phyloP scores from a whole-genome alignment of 176 grass and related monocot species.

The Otatea glauca region DNA sequence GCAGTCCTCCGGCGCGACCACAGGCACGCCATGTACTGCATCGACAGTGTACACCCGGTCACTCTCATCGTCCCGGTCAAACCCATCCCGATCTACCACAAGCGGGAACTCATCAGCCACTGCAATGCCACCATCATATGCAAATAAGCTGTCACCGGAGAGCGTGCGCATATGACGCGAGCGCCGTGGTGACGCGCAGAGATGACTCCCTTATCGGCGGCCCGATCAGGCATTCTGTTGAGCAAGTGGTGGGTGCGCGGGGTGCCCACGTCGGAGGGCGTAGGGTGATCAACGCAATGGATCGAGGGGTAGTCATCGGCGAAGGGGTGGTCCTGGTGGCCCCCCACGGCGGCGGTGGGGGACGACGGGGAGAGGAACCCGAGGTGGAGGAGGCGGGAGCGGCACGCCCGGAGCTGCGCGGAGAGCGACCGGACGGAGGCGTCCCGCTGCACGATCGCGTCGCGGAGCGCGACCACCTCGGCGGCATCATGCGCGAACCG shows the following conservation, averaged over 20 bases:
- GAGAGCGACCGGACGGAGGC: conserved; percentile 38
- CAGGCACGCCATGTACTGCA: conserved; percentile 56
- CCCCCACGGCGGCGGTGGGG: background rate
- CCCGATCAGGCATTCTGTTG: conserved; percentile 41
- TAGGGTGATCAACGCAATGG: background rate
- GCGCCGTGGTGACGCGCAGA: conserved; percentile 32
- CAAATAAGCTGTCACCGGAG: conserved; percentile 35
- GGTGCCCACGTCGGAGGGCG: conserved; percentile 37
- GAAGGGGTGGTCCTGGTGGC: background rate
- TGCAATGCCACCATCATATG: background rate
- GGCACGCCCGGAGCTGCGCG: conserved; percentile 41
- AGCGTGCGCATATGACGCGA: conserved; percentile 16
- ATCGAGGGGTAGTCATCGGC: conserved; percentile 20
- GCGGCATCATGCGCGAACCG: conserved; percentile 65
- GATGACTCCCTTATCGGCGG: conserved; percentile 20
- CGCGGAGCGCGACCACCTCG: conserved; percentile 46
- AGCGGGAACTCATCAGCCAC: conserved; percentile 46
- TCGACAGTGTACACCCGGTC: conserved; percentile 73
- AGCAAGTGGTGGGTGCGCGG: conserved; percentile 53
- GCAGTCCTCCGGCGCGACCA: conserved; percentile 40
- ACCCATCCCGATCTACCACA: conserved; percentile 5
- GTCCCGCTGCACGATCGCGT: conserved; percentile 51
- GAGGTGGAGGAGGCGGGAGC: conserved; percentile 52
- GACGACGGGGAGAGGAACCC: conserved; percentile 34
- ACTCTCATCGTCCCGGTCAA: conserved; percentile 27